Evolutionary conservation across 1,139 yeast genomes (phyloP).

Genomic region (Saccharomyces hybrid): DNA sequence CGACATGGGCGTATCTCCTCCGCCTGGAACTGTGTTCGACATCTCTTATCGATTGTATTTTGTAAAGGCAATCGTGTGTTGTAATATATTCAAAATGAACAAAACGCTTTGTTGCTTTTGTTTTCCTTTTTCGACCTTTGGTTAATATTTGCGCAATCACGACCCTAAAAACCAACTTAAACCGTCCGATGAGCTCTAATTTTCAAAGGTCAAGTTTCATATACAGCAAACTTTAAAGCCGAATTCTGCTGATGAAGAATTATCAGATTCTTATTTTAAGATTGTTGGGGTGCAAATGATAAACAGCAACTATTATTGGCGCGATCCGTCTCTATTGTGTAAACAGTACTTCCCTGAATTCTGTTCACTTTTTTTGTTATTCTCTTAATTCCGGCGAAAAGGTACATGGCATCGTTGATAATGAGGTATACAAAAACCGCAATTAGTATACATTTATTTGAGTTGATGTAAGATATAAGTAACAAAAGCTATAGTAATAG

Average conservation of each 20-base stretch:
- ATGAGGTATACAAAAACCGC: background rate
- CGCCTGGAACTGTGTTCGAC: background rate
- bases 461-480: background rate
- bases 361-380: background rate
- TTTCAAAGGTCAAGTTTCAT: background rate
- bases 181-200: background rate
- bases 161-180: background rate
- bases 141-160: background rate
- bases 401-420: background rate
- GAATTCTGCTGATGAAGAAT: background rate
- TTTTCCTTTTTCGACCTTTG: background rate
- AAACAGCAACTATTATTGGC: background rate
- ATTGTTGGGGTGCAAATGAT: background rate
- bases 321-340: background rate
- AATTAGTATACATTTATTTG: background rate
- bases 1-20: constrained; percentile 6
- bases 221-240: background rate
- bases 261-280: background rate
- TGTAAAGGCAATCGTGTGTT: background rate
- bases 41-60: background rate
- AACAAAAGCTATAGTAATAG: background rate
- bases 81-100: background rate
- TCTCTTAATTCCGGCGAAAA: background rate
- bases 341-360: background rate
- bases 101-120: background rate